Conservation (phyloP, 2,329 filamentous ascomycete genomes). For the Aspergillus tanneri region DNA sequence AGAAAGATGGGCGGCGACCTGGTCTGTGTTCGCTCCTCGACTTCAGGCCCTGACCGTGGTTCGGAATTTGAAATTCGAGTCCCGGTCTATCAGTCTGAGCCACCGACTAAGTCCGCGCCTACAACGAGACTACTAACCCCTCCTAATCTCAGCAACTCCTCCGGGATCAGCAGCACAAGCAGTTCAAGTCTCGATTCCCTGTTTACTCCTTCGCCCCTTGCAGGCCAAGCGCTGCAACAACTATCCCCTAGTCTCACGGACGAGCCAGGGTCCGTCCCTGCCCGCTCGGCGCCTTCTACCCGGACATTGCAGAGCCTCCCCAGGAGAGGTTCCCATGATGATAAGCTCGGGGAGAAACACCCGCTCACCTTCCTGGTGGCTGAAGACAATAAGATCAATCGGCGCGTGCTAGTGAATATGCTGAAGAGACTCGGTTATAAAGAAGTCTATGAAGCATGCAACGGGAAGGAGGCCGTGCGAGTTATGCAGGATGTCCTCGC, state of each 20-base stretch:
- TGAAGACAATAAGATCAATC: constrained; percentile 72
- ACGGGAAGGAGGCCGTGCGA: constrained; percentile 66
- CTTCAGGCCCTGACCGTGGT: constrained; percentile 59
- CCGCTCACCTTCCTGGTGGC: constrained; percentile 68
- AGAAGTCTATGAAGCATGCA: constrained; percentile 63
- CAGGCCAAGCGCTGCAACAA: constrained; percentile 30
- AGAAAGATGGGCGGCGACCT: constrained; percentile 69
- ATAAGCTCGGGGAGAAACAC: constrained; percentile 57
- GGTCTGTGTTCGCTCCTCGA: constrained; percentile 62
- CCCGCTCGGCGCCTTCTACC: constrained; percentile 21
- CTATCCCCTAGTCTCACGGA: constrained; percentile 31
- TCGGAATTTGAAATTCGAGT: constrained; percentile 69
- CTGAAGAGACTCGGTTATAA: constrained; percentile 66
- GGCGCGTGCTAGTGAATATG: constrained; percentile 65
- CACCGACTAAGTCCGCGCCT: constrained; percentile 51
- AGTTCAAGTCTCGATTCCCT: constrained; percentile 23
- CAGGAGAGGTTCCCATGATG: constrained; percentile 48
- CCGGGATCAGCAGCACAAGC: constrained; percentile 24
- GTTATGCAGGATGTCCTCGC: constrained; percentile 53
- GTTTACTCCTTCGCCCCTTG: constrained; percentile 25
- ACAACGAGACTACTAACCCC: constrained; percentile 42
- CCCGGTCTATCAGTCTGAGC: constrained; percentile 53
- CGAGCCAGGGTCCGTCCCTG: constrained; percentile 26
- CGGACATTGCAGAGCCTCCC: constrained; percentile 28
- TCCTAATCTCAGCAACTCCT: constrained; percentile 22